Base-by-base conservation (phyloP, 2,329 filamentous ascomycete genomes). In the Camptophora hylomeconis region DNA sequence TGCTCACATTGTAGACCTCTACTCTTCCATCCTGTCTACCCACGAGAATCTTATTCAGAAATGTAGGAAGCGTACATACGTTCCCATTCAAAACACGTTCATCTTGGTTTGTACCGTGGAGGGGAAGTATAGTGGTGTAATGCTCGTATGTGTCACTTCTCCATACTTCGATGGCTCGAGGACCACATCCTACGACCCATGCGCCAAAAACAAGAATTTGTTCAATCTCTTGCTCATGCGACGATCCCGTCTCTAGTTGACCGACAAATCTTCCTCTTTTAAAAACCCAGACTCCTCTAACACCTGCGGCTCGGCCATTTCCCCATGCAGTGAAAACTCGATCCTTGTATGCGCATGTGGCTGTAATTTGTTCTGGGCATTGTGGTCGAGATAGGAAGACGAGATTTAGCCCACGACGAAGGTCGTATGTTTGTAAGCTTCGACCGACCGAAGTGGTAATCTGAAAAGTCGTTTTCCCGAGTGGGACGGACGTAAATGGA, bases 1-100 rank as follows among this genome's bases (percentile, higher is more conserved):
- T 93, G 50, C 80, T 92, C 36, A 98, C 63, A 49, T 98, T 98
- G 87, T 89, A 98, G 28, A 98, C 92, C 49, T 98, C 89, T 6
- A 94, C 76, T 53, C 75, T 79, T 5, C 89, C 89, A 51, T 98
- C 84, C 39, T 70, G 71, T 45, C 83, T 75, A 7, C 83, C 92
- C 3, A 83, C 80, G 41, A 95, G 83, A 24, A 98, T 71, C 56
- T 98, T 98, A 64, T 98, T 98, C 36, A 98, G 57, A 53, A 84
- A 92, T 0, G 89, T 95, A 2, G 87, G 86, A 77, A 95, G 83
- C 46, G 72, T 92, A 50, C 75, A 79, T 42, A 93, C 68, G 27
- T 77, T 74, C 14, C 80, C 80, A 0, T 80, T 83, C 33, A 94
- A 72, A 41, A 75, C 61, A 42, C 74, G 76, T 31, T 71, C 69